These are phyloP conservation scores for Xylaria intraflava DNA, from an alignment of 495 filamentous ascomycete genomes.

Conservation along the genomic window DNA sequence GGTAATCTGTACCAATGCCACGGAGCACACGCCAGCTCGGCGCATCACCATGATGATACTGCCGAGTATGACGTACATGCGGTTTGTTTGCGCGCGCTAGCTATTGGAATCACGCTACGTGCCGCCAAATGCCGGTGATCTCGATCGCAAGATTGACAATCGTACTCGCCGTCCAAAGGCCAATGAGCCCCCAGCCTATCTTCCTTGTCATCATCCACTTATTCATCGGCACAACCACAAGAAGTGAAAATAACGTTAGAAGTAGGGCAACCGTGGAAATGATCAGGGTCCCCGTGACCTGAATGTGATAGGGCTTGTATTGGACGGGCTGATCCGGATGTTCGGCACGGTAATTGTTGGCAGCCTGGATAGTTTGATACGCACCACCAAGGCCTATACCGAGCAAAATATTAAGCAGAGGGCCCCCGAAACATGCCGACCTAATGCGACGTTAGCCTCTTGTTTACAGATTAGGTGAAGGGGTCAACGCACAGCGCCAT, in stretches of 20 bases:
- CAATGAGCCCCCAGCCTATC: conserved; percentile 77
- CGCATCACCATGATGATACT: neutral
- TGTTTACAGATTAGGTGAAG: conserved; percentile 2
- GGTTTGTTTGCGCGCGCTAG: neutral
- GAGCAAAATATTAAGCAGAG: conserved; percentile 94
- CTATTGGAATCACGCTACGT: conserved; percentile 24
- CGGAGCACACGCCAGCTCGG: conserved; percentile 1
- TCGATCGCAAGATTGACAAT: conserved; percentile 79
- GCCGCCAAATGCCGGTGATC: conserved; percentile 48
- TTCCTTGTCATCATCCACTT: conserved; percentile 81
- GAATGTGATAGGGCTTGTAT: conserved; percentile 67
- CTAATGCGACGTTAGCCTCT: conserved; percentile 25
- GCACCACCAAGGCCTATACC: conserved; percentile 85
- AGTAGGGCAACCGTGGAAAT: conserved; percentile 76
- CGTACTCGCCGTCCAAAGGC: conserved; percentile 82
- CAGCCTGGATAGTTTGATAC: conserved; percentile 67
- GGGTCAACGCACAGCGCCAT: conserved; percentile 70
- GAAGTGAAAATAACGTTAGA: conserved; percentile 67
- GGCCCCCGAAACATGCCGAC: conserved; percentile 90
- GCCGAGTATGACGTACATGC: neutral
- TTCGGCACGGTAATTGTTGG: conserved; percentile 45
- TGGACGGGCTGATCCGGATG: conserved; percentile 49
- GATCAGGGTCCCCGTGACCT: conserved; percentile 75
- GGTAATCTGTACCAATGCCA: neutral
- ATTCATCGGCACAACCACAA: conserved; percentile 78